Evolutionary conservation across 2,329 filamentous ascomycete species (phyloP).

Genomic region (Lomentospora prolificans): DNA sequence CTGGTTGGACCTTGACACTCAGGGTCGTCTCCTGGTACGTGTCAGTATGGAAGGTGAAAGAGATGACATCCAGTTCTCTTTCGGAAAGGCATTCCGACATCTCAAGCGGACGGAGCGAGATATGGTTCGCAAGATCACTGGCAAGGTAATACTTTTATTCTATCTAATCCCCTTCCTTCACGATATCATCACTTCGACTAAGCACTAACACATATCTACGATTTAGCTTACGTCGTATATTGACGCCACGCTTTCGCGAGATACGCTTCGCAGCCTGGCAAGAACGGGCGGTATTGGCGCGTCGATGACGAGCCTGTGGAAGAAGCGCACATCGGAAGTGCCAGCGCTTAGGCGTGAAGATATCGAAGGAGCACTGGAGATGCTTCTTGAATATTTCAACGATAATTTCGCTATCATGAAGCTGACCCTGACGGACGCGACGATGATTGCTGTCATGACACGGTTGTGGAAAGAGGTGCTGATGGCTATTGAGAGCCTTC

Average conservation of each 20-base stretch:
- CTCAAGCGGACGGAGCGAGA: slow-evolving; percentile 93
- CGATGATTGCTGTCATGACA: slow-evolving; percentile 99
- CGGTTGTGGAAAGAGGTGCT: slow-evolving; percentile 96
- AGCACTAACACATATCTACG: neutral
- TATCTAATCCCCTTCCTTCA: neutral
- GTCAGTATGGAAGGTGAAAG: slow-evolving; percentile 98
- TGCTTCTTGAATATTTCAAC: slow-evolving; percentile 89
- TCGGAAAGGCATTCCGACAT: slow-evolving; percentile 91
- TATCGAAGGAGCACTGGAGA: slow-evolving; percentile 69
- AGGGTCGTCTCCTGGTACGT: slow-evolving; percentile 77
- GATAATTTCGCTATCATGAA: slow-evolving; percentile 99
- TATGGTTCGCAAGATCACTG: slow-evolving; percentile 96
- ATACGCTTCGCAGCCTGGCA: slow-evolving; percentile 66
- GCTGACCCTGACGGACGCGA: slow-evolving; percentile 82
- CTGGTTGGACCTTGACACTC: slow-evolving; percentile 94
- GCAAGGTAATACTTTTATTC: slow-evolving; percentile 59
- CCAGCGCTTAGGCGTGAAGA: slow-evolving; percentile 59
- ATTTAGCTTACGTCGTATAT: slow-evolving; percentile 81
- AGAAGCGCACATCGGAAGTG: slow-evolving; percentile 43
- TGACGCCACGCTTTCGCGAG: slow-evolving; percentile 73
- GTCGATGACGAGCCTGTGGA: slow-evolving; percentile 61
- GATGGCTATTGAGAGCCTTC: slow-evolving; percentile 76
- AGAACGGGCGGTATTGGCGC: slow-evolving; percentile 61
- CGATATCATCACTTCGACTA: neutral
- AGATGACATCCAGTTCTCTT: slow-evolving; percentile 97